Base-by-base conservation (phyloP, 345 rosid genomes). In the Theobroma cacao region DNA sequence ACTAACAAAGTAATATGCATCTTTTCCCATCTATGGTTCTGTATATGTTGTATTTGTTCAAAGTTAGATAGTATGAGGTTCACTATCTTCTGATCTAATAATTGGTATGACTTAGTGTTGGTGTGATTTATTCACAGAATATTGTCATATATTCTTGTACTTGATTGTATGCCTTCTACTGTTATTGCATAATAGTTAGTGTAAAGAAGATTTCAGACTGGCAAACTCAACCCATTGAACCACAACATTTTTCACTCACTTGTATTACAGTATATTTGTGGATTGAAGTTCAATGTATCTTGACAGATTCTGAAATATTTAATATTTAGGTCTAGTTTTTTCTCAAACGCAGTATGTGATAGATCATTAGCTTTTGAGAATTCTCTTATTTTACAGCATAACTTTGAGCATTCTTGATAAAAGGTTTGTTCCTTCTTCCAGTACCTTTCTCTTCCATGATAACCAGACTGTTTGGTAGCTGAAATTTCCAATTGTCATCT, bases 1-100 rank as follows among this genome's bases (percentile, higher is more conserved):
- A n/a, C n/a, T n/a, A n/a, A n/a, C 20, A 52, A 38, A n/a, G 56
- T 18, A 71, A 17, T 71, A 48, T 72, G 75, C 58, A 72, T 53
- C 45, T 72, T 72, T 72, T 34, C 43, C 30, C 5, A 18, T 22
- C 58, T 4, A 17, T 15, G 20, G 2, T 62, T 61, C 7, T 34
- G 31, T 55, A n/a, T 55, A 3, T 17, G 31, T 28, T 47, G 24
- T 30, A 17, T 48, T 34, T 70, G 74, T 72, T 72, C 20, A 24
- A 13, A 30, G 12, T 50, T n/a, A 31, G 28, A 7, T 52, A 17
- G 24, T 72, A 9, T 20, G 61, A 50, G 7, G 50, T 68, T 28
- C 22, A 14, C 15, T 38, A 24, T 17, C 52, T 67, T 41, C 72
- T 41, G 53, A 28, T 26, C 10, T 15, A 34, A 26, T 47, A 28